These are phyloP conservation scores for Alternaria infectoria DNA, from an alignment of 2,329 filamentous ascomycete genomes.

Conservation along the genomic window DNA sequence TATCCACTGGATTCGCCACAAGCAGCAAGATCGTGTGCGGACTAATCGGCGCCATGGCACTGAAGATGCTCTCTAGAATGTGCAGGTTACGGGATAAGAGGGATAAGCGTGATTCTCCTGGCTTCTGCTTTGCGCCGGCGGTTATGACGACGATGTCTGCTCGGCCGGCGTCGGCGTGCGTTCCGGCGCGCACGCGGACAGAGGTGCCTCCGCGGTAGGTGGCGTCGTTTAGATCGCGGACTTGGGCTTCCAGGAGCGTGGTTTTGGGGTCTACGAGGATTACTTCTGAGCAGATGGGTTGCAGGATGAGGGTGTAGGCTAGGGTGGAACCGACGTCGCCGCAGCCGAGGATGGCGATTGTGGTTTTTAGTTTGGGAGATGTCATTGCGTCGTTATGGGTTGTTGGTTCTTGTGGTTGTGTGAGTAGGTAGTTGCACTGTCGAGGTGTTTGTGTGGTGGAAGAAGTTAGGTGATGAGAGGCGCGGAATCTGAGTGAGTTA, in stretches of 20 bases:
- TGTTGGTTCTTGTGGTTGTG: background rate
- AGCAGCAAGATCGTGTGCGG: constrained; percentile 58
- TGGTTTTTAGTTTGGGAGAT: constrained; percentile 41
- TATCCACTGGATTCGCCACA: constrained; percentile 63
- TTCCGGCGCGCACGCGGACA: constrained; percentile 54
- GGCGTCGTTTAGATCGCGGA: constrained; percentile 60
- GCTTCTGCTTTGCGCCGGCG: constrained; percentile 60
- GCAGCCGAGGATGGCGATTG: constrained; percentile 59
- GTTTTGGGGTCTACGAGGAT: constrained; percentile 61
- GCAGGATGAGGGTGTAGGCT: constrained; percentile 59
- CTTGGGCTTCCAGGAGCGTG: constrained; percentile 56
- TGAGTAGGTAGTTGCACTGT: background rate
- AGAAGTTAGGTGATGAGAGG: background rate
- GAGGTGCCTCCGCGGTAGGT: constrained; percentile 54
- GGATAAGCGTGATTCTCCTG: constrained; percentile 55
- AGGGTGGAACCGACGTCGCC: constrained; percentile 60
- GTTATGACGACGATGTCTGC: constrained; percentile 63
- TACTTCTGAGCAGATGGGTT: constrained; percentile 58
- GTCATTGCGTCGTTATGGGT: constrained; percentile 25
- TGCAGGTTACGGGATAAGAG: constrained; percentile 57
- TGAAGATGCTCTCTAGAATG: constrained; percentile 57
- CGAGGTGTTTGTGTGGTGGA: background rate
- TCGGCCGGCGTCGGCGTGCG: constrained; percentile 58
- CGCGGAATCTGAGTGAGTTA: background rate
- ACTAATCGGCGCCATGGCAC: constrained; percentile 57